Conservation (phyloP, 2,329 filamentous ascomycete genomes). For the Pezicula radicicola region DNA sequence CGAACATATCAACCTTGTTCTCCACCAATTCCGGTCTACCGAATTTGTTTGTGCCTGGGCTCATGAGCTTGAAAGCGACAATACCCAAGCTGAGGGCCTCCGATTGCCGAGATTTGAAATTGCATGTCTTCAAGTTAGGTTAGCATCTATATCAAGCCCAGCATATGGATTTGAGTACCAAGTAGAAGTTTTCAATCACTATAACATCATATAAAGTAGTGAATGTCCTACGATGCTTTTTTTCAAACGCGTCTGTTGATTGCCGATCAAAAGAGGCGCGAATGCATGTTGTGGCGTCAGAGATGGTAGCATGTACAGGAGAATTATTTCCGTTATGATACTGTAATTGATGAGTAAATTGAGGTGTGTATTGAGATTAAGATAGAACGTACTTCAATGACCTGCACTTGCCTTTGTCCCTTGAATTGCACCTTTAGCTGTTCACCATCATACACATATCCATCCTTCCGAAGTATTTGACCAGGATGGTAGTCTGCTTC, state of each 20-base stretch:
- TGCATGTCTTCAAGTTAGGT: too few species aligned
- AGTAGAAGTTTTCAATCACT: conserved; percentile 5
- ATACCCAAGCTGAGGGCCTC: too few species aligned
- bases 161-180: conserved; percentile 4
- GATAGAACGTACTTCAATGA: conserved; percentile 6
- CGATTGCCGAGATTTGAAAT: too few species aligned
- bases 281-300: conserved; percentile 1
- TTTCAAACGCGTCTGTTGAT: conserved; percentile 1
- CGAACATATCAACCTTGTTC: neutral
- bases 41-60: neutral
- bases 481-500: neutral
- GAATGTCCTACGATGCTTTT: conserved; percentile 1
- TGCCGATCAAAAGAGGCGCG: conserved; percentile 4
- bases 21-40: neutral
- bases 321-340: neutral
- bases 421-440: conserved; percentile 2
- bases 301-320: neutral
- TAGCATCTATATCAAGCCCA: too few species aligned
- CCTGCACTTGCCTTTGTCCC: conserved; percentile 3
- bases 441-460: neutral
- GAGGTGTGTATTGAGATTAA: too few species aligned
- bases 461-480: neutral
- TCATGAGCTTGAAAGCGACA: too few species aligned
- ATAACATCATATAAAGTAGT: conserved; percentile 6
- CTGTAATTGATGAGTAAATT: neutral